Evolutionary conservation across 257 asterid species (phyloP), one percentile per base, ranked within the genome.

Genomic region (Sherardia arvensis): DNA sequence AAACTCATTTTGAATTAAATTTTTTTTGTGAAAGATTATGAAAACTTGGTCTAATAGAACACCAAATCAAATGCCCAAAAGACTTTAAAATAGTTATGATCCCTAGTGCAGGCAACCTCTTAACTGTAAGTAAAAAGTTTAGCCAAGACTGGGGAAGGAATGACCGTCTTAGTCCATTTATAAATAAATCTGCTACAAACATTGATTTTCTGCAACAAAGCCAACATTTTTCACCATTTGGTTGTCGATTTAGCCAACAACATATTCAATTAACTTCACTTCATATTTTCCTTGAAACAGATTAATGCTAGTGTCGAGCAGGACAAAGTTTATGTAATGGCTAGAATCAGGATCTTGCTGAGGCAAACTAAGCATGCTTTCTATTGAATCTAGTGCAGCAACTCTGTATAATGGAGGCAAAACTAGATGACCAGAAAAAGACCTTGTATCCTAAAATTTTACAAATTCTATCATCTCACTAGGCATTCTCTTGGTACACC

Each of bases 401-500:
- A 28, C 34, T 28, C 25, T 29, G 25, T 1, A 28, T 29, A 30
- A 12, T 58, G 40, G 62, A 58, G 61, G 26, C 23, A 56, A 56
- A 56, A 56, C 56, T 49, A 18, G 26, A 5, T 18, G 56, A 18
- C 5, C 15, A 15, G 56, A 1, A 49, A n/a, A 49, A 49, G 26
- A 7, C 8, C 51, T 7, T 2, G 7, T 1, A 43, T 43, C 21
- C 51, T 15, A 12, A 40, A 15, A 43, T 15, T 38, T 14, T 15
- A 49, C 56, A 49, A 20, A 1, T n/a, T 8, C 20, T n/a, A 49
- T 64, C 76, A 64, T 73, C 59, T 59, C 59, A 66, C 58, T 73
- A 81, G 36, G 79, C 99, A 92, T 76, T 87, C 95, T 57, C 67
- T 43, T 2, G 97, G 94, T 64, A 89, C 69, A 58, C 97, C 96